Percentiles rank a stretch among this genome's conserved stretches.
These are phyloP conservation scores for Aspergillus sp. DNA, from an alignment of 2,329 filamentous ascomycete species.

Conservation along the genomic window DNA sequence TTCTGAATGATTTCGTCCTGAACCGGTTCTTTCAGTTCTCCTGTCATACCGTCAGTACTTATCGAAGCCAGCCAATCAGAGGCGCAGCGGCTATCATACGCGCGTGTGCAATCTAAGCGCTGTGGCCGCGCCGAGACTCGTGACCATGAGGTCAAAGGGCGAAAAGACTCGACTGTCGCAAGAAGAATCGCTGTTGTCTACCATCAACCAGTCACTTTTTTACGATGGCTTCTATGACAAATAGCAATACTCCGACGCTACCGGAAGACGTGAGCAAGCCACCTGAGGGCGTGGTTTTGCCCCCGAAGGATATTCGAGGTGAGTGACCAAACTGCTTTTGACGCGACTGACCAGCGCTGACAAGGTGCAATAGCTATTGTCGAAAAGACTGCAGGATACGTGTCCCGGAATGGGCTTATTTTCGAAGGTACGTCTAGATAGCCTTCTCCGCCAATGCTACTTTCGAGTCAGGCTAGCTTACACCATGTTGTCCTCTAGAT, in stretches of 20 bases:
- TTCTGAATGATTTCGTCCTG: not conserved
- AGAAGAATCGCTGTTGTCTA: not conserved
- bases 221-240: constrained; percentile 36
- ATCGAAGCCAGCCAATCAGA: constrained; percentile 7
- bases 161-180: not conserved
- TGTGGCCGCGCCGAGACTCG: constrained; percentile 3
- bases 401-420: constrained; percentile 58
- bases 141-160: constrained; percentile 2
- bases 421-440: constrained; percentile 54
- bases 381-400: constrained; percentile 92
- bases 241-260: constrained; percentile 32
- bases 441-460: not conserved
- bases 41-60: not conserved
- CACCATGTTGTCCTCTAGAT: constrained; percentile 38
- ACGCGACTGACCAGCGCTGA: constrained; percentile 17
- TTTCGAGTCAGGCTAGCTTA: not conserved
- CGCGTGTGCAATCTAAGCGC: constrained; percentile 5
- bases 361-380: constrained; percentile 51
- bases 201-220: constrained; percentile 1
- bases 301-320: constrained; percentile 74
- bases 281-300: constrained; percentile 76
- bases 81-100: not conserved
- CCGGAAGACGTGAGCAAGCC: constrained; percentile 63
- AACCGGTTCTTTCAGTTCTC: not conserved
- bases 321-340: constrained; percentile 10